Evolutionary conservation across 306 rosid genomes (phyloP), one percentile per base, ranked within the genome.

Genomic region (Elaeagnus macrophylla): DNA sequence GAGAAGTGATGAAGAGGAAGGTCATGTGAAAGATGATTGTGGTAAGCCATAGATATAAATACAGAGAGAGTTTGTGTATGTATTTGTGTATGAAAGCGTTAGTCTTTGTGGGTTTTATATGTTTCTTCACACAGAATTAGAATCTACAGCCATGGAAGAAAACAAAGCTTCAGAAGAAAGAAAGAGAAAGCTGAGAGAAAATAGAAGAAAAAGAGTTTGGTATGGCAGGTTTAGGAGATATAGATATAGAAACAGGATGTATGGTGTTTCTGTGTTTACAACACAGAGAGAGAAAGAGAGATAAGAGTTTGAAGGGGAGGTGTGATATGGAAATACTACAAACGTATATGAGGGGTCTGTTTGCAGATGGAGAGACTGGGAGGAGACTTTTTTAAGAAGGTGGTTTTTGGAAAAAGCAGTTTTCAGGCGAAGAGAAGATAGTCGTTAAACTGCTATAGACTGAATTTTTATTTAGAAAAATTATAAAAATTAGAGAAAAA

Each of bases 1-100:
- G 86, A 56, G 67, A 84, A 91, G 81, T 79, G 89, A 72, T 77
- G 87, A 36, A 84, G 85, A 37, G 87, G 89, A 5, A 87, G 77
- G 75, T 80, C 93, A n/a, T 79, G 89, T 2, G 86, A 61, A 51
- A 81, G 72, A 53, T 79, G 86, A 76, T 79, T 75, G 57, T 81
- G 96, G 79, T 80, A 91, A 39, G 99, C 95, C 99, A 91, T 86
- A 25, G 32, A 25, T 12, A 8, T 25, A 25, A 25, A 25, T 25
- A 25, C 32, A 25, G 32, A 25, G 12, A 38, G 18, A 13, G 32
- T 1, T 3, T 1, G 32, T 25, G 32, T 25, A 5, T 1, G 32
- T 25, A 25, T 25, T 25, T 1, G 10, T 6, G n/a, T 25, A 25
- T 25, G 4, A 25, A 25, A 25, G 13, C 9, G 46, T 42, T 7